A percentile compares a stretch with the other conserved stretches of the same genome.
Conservation (phyloP, 2,329 filamentous ascomycete species). For the Stemphylium lycopersici region DNA sequence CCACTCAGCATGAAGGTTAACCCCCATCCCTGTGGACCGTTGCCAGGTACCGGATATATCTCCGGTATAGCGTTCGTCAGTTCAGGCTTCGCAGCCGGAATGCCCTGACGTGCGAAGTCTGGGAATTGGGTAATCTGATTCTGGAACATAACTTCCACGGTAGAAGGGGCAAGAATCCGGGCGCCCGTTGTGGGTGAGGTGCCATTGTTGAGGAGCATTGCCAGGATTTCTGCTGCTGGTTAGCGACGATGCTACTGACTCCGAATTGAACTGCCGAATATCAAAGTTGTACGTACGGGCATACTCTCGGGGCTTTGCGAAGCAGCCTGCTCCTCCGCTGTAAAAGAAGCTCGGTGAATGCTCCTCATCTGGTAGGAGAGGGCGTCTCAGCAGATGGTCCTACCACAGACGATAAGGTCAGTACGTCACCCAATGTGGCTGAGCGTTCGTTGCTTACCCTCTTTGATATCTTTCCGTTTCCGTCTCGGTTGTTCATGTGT, state of each 20-base stretch:
- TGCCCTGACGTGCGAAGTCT: neutral
- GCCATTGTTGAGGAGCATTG: neutral
- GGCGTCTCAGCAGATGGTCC: neutral
- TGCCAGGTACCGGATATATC: constrained; percentile 1
- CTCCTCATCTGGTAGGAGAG: neutral
- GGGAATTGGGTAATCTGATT: neutral
- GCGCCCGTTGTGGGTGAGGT: neutral
- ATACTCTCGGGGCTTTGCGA: neutral
- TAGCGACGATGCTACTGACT: neutral
- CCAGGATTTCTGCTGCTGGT: neutral
- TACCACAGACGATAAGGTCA: neutral
- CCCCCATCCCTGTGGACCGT: constrained; percentile 2
- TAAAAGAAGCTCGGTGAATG: neutral
- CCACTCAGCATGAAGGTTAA: neutral
- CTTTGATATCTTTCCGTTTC: neutral
- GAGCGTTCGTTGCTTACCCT: neutral
- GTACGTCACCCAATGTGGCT: neutral
- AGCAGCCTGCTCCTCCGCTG: neutral
- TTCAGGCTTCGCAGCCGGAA: neutral
- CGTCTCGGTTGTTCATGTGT: neutral
- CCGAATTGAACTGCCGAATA: neutral
- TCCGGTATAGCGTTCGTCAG: constrained; percentile 2
- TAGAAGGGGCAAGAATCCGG: neutral
- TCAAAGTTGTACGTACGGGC: neutral
- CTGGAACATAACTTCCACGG: constrained; percentile 2